Conservation (phyloP, 108 stramenopile species). For the Epipyxis sp. region DNA sequence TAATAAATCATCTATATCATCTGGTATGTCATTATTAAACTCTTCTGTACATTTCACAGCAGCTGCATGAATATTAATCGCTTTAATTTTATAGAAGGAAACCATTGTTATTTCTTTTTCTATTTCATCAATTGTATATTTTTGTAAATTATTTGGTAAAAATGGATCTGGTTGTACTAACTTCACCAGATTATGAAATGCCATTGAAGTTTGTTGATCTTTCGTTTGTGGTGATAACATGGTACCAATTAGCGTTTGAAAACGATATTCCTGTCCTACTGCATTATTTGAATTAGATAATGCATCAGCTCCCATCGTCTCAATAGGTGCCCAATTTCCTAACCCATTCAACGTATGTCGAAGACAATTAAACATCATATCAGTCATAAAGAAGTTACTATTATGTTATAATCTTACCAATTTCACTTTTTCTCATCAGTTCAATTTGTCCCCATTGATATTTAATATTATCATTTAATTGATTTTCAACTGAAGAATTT, state of each 20-base stretch:
- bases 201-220: not conserved
- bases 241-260: conserved; percentile 9
- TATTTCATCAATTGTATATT: not conserved
- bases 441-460: no score
- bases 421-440: no score
- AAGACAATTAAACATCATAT: no score
- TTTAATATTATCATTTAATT: no score
- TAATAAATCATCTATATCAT: not conserved
- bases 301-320: not conserved
- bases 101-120: conserved; percentile 20
- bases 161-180: not conserved
- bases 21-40: conserved; percentile 24
- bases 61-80: not conserved
- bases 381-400: no score
- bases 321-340: conserved; percentile 1
- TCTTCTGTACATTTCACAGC: not conserved
- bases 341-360: no score
- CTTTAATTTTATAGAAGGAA: conserved; percentile 34
- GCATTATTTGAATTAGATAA: not conserved
- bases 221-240: conserved; percentile 37
- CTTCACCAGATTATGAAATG: not conserved
- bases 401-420: no score
- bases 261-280: not conserved
- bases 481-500: no score
- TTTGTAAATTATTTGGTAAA: not conserved